Evolutionary conservation across 2,329 filamentous ascomycete genomes (phyloP), one percentile per base, ranked within the genome.

Genomic region (Cladophialophora yegresii): DNA sequence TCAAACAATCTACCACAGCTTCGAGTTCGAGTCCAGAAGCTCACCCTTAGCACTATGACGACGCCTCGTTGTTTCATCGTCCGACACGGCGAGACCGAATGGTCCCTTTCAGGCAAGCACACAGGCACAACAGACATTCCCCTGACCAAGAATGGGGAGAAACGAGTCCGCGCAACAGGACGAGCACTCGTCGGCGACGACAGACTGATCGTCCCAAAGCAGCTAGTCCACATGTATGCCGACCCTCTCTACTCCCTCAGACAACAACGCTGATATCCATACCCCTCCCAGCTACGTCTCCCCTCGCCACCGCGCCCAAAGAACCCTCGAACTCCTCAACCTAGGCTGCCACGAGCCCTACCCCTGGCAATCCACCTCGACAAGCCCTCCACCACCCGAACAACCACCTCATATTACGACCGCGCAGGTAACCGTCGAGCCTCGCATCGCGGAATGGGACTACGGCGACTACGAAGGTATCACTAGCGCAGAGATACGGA

Each of bases 1-100:
- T 50, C 20, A 16, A 26, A 3, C 26, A 28, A 28, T 28, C 26
- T 28, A 26, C 22, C 51, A 33, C n/a, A 8, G 4, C 36, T 22
- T 22, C 23, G 2, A 28, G 6, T 47, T 20, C 7, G 22, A 45
- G n/a, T 12, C 36, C 9, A 16, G 13, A 23, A 51, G 8, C 40
- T 22, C 43, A 47, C 49, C 9, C 3, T 45, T 12, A 23, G 45
- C 10, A 61, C n/a, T 22, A 68, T 80, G 78, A 67, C 76, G 1
- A 86, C 88, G 1, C 90, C 91, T 1, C 85, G 90, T 59, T 87
- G 91, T 75, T 93, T 93, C 80, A 86, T 95, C 71, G 80, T 92
- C 75, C 91, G 93, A 71, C 93, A 97, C 75, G 93, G 93, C 78
- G 92, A 97, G 80, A 98, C 93, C 3, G 92, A 96, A 81, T 98